A percentile compares a stretch with the other conserved stretches of the same genome.
These are phyloP conservation scores for Ceratobasidium papillatum DNA, from an alignment of 1,284 basidiomycete species.

Conservation along the genomic window DNA sequence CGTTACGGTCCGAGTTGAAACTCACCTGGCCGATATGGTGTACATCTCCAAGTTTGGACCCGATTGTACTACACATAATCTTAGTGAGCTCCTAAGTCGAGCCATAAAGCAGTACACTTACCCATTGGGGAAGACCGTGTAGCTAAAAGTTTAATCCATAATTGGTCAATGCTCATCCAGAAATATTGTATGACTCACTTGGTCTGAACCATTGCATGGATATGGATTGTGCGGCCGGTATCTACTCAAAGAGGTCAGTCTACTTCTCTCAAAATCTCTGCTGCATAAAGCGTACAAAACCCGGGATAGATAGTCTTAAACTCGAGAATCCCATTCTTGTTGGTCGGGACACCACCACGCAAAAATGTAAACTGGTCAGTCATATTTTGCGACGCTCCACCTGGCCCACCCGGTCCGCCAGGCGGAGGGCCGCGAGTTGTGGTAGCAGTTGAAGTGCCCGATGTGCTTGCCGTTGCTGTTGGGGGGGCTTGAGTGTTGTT, in stretches of 20 bases:
- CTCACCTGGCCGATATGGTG: constrained; percentile 62
- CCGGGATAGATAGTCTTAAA: constrained; percentile 77
- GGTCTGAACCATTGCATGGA: constrained; percentile 49
- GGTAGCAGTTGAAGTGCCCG: not conserved
- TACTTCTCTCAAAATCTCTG: not conserved
- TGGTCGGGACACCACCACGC: constrained; percentile 71
- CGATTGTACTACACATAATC: constrained; percentile 51
- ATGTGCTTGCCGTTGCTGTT: not conserved
- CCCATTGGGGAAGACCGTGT: constrained; percentile 17
- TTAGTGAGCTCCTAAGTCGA: constrained; percentile 39
- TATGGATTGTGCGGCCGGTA: constrained; percentile 57
- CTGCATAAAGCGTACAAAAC: constrained; percentile 49
- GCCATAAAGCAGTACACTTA: not conserved
- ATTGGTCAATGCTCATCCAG: not conserved
- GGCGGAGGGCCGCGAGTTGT: not conserved
- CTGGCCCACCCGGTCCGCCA: constrained; percentile 23
- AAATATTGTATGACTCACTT: constrained; percentile 37
- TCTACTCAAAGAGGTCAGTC: constrained; percentile 55
- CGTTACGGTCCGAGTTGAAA: not conserved
- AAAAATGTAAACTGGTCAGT: constrained; percentile 57
- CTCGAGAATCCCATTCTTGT: constrained; percentile 69
- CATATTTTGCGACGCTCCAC: not conserved
- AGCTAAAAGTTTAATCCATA: not conserved
- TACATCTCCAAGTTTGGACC: constrained; percentile 57
- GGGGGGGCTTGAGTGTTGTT: not conserved